Percentiles rank a stretch among this genome's conserved stretches.
Conservation (phyloP, 2,329 filamentous ascomycete species). For the Magnaporthales sp. region DNA sequence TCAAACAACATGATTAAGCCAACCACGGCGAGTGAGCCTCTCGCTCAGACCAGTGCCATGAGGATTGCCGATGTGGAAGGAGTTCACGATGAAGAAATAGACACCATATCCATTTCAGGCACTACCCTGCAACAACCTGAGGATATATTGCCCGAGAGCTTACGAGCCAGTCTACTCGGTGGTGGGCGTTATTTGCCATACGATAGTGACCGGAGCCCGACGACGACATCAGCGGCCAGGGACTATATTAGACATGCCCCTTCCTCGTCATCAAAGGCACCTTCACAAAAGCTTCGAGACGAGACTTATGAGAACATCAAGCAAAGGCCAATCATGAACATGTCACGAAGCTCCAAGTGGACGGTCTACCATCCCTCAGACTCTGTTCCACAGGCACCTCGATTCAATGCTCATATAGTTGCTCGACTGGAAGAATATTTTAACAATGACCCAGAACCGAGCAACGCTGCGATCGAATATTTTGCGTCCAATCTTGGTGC, state of each 20-base stretch:
- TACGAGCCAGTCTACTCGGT: neutral
- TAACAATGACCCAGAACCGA: conserved; percentile 35
- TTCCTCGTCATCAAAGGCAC: neutral
- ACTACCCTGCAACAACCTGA: conserved; percentile 13
- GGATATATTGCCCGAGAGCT: neutral
- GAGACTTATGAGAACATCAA: conserved; percentile 3
- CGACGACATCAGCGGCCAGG: neutral
- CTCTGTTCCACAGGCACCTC: conserved; percentile 31
- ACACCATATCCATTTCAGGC: conserved; percentile 19
- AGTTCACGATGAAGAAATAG: conserved; percentile 11
- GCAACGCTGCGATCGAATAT: conserved; percentile 40
- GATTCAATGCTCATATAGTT: conserved; percentile 39
- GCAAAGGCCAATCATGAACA: conserved; percentile 34
- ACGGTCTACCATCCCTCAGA: conserved; percentile 25
- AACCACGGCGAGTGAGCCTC: conserved; percentile 12
- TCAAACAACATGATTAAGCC: conserved; percentile 43
- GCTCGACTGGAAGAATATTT: conserved; percentile 45
- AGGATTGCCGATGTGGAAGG: conserved; percentile 9
- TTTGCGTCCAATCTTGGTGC: conserved; percentile 45
- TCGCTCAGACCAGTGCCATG: neutral
- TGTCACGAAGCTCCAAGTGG: conserved; percentile 30
- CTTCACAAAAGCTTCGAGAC: neutral
- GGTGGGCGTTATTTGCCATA: neutral
- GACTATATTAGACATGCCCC: neutral
- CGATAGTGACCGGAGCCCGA: neutral